Evolutionary conservation across 1,139 yeast species (phyloP).

Genomic region (Candida sanyaensis): DNA sequence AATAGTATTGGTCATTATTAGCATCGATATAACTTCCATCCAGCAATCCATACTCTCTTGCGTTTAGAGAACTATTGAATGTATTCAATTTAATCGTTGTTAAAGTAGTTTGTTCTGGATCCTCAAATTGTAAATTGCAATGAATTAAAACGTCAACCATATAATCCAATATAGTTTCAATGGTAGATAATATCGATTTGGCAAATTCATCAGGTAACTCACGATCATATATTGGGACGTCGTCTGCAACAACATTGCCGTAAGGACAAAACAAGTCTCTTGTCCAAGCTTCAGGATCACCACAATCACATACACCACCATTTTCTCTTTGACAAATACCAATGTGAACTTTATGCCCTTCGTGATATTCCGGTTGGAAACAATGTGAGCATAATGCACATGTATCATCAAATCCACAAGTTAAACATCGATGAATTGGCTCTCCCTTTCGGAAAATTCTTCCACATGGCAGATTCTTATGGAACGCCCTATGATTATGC

Average conservation of each 20-base stretch:
- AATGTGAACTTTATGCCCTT: constrained; percentile 74
- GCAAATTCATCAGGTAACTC: constrained; percentile 38
- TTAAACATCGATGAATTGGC: constrained; percentile 79
- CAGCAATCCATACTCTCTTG: constrained; percentile 30
- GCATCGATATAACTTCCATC: constrained; percentile 35
- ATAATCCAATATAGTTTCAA: constrained; percentile 67
- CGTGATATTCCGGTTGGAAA: constrained; percentile 68
- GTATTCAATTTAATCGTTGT: constrained; percentile 27
- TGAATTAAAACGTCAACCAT: constrained; percentile 68
- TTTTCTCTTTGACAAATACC: constrained; percentile 76
- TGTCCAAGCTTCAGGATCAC: constrained; percentile 64
- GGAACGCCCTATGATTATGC: constrained; percentile 48
- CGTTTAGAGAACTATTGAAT: constrained; percentile 30
- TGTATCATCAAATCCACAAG: constrained; percentile 84
- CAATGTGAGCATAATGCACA: constrained; percentile 86
- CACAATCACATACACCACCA: constrained; percentile 82
- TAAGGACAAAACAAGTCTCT: constrained; percentile 38
- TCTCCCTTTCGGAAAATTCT: constrained; percentile 80
- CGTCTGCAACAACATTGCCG: constrained; percentile 19
- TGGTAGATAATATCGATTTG: constrained; percentile 39
- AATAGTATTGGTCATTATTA: constrained; percentile 52
- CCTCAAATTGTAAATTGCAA: constrained; percentile 39
- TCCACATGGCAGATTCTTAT: constrained; percentile 75
- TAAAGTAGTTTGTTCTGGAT: constrained; percentile 23
- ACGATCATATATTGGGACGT: constrained; percentile 10